phyloP scores from a whole-genome alignment of 2,329 filamentous ascomycete genomes.

The Fusarium albosuccineum region DNA sequence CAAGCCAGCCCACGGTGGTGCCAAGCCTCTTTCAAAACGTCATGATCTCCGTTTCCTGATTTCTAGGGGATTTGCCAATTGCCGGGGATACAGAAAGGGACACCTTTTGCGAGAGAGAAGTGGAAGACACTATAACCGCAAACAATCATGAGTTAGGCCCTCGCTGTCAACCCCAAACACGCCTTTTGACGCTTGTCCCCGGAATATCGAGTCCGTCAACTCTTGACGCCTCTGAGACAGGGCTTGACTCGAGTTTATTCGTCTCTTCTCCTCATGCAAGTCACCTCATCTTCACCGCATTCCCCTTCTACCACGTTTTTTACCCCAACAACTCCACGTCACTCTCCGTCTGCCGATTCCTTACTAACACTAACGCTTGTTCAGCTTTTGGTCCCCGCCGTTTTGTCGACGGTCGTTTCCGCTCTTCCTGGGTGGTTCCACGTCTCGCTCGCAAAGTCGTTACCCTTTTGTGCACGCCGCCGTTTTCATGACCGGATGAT shows the following conservation, averaged over 20 bases:
- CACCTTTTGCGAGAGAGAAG: neutral
- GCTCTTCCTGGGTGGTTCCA: conserved; percentile 18
- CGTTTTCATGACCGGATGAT: conserved; percentile 18
- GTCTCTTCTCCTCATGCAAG: conserved; percentile 26
- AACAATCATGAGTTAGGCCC: no score
- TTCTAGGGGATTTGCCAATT: conserved; percentile 22
- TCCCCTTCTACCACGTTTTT: conserved; percentile 25
- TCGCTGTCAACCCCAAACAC: no score
- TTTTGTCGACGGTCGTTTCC: conserved; percentile 23
- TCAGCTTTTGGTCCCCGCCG: neutral
- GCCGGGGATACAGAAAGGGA: conserved; percentile 2
- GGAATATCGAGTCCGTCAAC: neutral
- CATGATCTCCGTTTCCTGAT: conserved; percentile 18
- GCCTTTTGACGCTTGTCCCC: neutral
- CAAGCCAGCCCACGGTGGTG: neutral
- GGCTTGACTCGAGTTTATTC: neutral
- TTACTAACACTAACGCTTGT: neutral
- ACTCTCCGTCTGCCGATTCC: conserved; percentile 12
- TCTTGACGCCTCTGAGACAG: neutral
- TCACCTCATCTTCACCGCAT: conserved; percentile 41
- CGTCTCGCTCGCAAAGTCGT: conserved; percentile 2
- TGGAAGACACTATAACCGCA: neutral
- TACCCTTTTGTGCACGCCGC: conserved; percentile 1
- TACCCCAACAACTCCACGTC: conserved; percentile 35
- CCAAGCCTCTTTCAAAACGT: conserved; percentile 17